Evolutionary conservation across 306 rosid genomes (phyloP), one percentile per base, ranked within the genome.

Genomic region (Oxytropis ochrocephala): DNA sequence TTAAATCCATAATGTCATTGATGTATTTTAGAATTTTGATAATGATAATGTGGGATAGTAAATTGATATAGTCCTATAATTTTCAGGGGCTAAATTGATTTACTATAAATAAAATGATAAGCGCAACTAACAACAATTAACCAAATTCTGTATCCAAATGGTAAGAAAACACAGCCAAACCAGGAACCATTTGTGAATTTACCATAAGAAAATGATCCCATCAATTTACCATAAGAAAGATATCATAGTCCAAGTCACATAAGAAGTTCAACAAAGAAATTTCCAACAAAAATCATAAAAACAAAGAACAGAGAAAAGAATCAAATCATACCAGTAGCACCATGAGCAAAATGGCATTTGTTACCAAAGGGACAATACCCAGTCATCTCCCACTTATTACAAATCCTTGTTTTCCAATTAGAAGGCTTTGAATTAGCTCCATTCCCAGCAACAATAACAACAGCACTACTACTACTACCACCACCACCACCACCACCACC

Each of bases 321-420:
- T 24, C 29, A 24, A 53, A 70, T 2, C 80, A 69, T 84, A 91
- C 99, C 99, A 78, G 99, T 86, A 32, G 85, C 79, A 54, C 99
- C 99, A 72, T 95, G 99, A 77, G 99, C 99, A 75, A 95, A 95
- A 85, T 95, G 99, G 73, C 99, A 95, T 74, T 95, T 95, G 82
- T 73, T 91, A 38, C 99, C 99, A 67, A 95, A 95, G 3, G 99
- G 99, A 75, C 99, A 95, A 89, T 95, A 91, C 39, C 99, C 97
- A 1, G 99, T 95, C 86, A 86, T 77, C 80, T 95, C 99, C 99
- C 99, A 95, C 79, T 95, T 95, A 75, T 95, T 95, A 73, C 99
- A 95, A 74, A 95, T 89, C 84, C 99, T 83, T 11, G 99, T 95
- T 81, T 95, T 95, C 99, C 99, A 95, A 78, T 95, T 95, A 0